Conservation (phyloP, 331 rosid genomes). For the Spiraea crenata region DNA sequence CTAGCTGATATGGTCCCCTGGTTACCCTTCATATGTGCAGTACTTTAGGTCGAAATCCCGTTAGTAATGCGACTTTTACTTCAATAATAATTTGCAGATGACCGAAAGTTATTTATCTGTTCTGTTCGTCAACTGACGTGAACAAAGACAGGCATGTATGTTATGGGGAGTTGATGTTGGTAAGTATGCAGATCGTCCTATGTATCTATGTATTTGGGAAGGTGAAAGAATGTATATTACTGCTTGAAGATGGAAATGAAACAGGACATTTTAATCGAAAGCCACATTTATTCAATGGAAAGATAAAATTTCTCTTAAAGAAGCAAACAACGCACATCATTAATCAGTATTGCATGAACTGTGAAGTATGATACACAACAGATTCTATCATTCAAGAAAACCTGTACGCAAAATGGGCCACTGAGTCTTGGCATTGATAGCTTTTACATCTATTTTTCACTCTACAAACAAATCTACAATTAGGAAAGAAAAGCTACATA, state of each 20-base stretch:
- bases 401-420: background rate
- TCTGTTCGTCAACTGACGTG: background rate
- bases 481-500: conserved; percentile 12
- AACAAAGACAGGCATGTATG: background rate
- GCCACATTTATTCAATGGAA: background rate
- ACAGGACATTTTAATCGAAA: background rate
- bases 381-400: background rate
- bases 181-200: too few species aligned
- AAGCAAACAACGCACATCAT: background rate
- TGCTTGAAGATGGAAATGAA: background rate
- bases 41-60: background rate
- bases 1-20: background rate
- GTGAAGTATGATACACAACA: background rate
- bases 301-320: background rate
- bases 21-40: conserved; percentile 3
- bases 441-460: background rate
- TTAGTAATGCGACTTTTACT: background rate
- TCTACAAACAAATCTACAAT: conserved; percentile 21
- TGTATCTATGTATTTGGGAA: too few species aligned
- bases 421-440: background rate
- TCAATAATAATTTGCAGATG: background rate
- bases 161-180: background rate
- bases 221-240: too few species aligned
- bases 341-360: background rate
- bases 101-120: background rate